phyloP scores from a whole-genome alignment of 1,139 yeast species.

The Meyerozyma smithsonii region DNA sequence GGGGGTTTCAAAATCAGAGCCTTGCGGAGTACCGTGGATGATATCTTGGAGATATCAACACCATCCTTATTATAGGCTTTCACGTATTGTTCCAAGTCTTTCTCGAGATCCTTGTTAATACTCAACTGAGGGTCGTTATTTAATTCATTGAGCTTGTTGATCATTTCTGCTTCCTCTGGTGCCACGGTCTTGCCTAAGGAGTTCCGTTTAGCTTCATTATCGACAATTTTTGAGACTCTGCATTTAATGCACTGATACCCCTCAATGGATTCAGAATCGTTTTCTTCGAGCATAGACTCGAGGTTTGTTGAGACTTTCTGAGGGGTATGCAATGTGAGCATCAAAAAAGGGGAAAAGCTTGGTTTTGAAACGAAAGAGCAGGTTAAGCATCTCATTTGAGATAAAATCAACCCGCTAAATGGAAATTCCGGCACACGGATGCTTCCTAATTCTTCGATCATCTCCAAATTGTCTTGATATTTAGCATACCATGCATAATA shows the following conservation, averaged over 20 bases:
- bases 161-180: conserved; percentile 14
- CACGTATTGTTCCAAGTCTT: conserved; percentile 41
- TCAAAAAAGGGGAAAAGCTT: conserved; percentile 57
- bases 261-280: conserved; percentile 65
- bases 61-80: conserved; percentile 41
- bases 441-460: conserved; percentile 18
- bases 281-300: conserved; percentile 50
- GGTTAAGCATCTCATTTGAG: conserved; percentile 62
- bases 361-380: conserved; percentile 66
- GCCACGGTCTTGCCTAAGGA: conserved; percentile 9
- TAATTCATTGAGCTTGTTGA: conserved; percentile 25
- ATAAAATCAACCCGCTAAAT: conserved; percentile 61
- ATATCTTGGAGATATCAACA: conserved; percentile 41
- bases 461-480: conserved; percentile 5
- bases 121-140: conserved; percentile 30
- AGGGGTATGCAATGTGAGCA: conserved; percentile 74
- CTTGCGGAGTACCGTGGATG: conserved; percentile 63
- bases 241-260: conserved; percentile 80
- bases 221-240: conserved; percentile 47
- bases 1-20: conserved; percentile 66
- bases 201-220: conserved; percentile 20
- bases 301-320: conserved; percentile 47
- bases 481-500: conserved; percentile 16
- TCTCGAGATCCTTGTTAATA: conserved; percentile 59
- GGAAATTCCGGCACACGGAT: conserved; percentile 60